Base-by-base conservation (phyloP, 352 stramenopile genomes). In the Phytophthora capsici region DNA sequence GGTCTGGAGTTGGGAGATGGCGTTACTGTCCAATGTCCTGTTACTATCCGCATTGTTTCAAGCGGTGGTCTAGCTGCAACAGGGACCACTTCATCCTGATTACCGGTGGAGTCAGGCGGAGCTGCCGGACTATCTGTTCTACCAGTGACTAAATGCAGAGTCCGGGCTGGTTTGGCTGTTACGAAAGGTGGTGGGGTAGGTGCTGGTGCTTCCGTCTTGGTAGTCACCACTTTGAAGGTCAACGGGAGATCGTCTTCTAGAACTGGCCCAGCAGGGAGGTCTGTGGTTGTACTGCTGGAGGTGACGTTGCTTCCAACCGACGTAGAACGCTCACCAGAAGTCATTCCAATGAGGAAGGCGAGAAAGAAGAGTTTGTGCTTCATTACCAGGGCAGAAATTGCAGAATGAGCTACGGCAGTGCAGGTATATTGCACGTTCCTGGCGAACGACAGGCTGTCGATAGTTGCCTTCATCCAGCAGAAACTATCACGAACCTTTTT, bases 301-400 rank as follows among this genome's bases (percentile, higher is more conserved):
- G 13, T 8, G 22, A 10, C 7, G 16, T 13, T 34, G 19, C 5
- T 34, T 5, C 0, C 16, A 49, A 14, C 23, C 43, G 22, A 20
- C 32, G 14, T 20, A 34, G 43, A 20, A 28, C 16, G 32, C 22
- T 28, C 22, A 17, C 43, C 19, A 13, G 12, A 49, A 7, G 6
- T 34, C n/a, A 37, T 16, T 16, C 23, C 44, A 28, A 25, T 38
- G n/a, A 51, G 44, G 23, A 51, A 9, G 14, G 4, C 44, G 23
- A 51, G 6, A 10, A 51, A 19, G 23, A 51, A 13, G 44, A 37
- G 14, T 51, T 37, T 51, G 23, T 20, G 25, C 16, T 51, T 51
- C 44, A 51, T 51, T 4, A 37, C 44, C 23, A 10, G 9, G 23
- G 8, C 8, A 7, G 3, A 38, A 38, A 51, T 37, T 51, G 44